Percentiles rank a stretch among this genome's conserved stretches.
Conservation (phyloP, 1,139 yeast species). For the Candida neerlandica region DNA sequence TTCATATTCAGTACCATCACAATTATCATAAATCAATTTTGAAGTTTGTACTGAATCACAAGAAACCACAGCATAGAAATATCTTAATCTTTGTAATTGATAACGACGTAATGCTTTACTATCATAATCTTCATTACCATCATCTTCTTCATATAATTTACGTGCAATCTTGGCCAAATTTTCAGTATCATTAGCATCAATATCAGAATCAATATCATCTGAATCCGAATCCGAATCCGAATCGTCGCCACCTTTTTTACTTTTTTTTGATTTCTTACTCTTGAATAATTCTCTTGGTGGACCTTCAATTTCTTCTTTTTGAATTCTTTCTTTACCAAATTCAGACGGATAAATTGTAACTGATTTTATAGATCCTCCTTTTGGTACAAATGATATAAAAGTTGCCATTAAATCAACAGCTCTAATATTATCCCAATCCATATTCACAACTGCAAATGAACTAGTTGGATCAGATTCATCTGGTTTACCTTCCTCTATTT, state of each 20-base stretch:
- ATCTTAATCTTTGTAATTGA: constrained; percentile 84
- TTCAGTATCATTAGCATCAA: constrained; percentile 43
- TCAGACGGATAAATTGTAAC: constrained; percentile 88
- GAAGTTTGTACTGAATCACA: constrained; percentile 81
- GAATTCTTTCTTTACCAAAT: constrained; percentile 92
- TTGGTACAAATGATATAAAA: constrained; percentile 82
- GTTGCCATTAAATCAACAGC: constrained; percentile 91
- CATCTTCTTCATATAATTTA: constrained; percentile 70
- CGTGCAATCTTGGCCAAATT: constrained; percentile 57
- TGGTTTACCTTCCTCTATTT: constrained; percentile 58
- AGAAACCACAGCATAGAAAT: constrained; percentile 89
- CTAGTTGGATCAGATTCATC: constrained; percentile 85
- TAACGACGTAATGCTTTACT: constrained; percentile 71
- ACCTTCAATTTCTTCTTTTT: constrained; percentile 85
- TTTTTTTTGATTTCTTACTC: constrained; percentile 28
- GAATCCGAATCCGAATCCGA: constrained; percentile 27
- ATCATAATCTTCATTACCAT: constrained; percentile 73
- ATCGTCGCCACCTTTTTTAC: constrained; percentile 3
- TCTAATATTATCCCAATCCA: constrained; percentile 95
- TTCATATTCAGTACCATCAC: constrained; percentile 96
- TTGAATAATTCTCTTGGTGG: constrained; percentile 86
- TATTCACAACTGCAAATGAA: constrained; percentile 86
- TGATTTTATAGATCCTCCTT: constrained; percentile 68
- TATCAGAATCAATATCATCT: constrained; percentile 49
- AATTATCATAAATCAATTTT: constrained; percentile 71